Evolutionary conservation across 257 asterid genomes (phyloP), one percentile per base, ranked within the genome.

Genomic region (Nicotiana tabacum): DNA sequence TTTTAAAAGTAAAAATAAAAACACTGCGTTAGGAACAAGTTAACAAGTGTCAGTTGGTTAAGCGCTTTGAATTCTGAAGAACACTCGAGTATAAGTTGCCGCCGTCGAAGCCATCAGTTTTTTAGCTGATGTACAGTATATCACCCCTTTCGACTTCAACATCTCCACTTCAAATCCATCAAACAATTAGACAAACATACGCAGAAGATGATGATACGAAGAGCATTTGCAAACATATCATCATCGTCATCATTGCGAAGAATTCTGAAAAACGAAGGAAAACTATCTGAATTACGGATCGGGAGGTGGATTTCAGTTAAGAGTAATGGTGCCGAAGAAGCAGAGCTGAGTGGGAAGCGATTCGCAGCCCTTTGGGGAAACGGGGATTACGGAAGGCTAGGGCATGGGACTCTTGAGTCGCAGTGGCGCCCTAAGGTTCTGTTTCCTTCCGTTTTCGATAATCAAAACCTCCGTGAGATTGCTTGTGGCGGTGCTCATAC

Each of bases 401-500:
- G 99, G 33, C 88, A 90, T 37, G 98, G 99, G 80, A 89, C 78
- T 80, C 89, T 94, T 90, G 91, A 89, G 85, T 94, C 99, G 10
- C 90, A 88, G 65, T 96, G 97, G 98, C 89, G 86, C 66, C 99
- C 99, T 61, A 86, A 83, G 85, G 85, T 88, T 82, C 84, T 93
- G 82, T 53, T 30, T 53, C 82, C 97, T 35, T 85, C 94, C 29
- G 93, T 90, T 83, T 94, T 96, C 84, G 89, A 76, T 83, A 66
- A 90, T 91, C 94, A 90, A 88, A 85, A 86, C 83, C 88, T 96
- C 84, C 87, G 88, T 78, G 92, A 92, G 84, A 89, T 96, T 82
- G 93, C 98, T 56, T 94, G 98, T 72, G 99, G 98, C 53, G 99
- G 99, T 43, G 98, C 99, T 82, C 99, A 94, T 84, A 91, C 98